A percentile compares a stretch with the other conserved stretches of the same genome.
Evolutionary conservation across 768 basidiomycete species (phyloP).

Genomic region (Hericium alpestre): DNA sequence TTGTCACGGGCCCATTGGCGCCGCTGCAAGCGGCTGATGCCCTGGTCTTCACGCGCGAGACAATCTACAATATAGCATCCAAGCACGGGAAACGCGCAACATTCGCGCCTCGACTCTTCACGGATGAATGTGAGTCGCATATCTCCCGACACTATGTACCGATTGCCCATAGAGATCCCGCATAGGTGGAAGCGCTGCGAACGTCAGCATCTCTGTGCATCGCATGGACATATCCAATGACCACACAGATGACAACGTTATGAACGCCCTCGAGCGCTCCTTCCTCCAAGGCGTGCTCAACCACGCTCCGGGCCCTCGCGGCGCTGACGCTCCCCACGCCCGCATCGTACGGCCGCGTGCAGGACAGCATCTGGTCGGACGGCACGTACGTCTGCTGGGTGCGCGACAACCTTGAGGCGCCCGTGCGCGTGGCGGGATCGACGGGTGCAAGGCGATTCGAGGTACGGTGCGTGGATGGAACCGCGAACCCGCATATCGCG

Average conservation of each 20-base stretch:
- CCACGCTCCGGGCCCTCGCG: slow-evolving; percentile 45
- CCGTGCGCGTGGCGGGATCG: slow-evolving; percentile 44
- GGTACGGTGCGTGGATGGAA: slow-evolving; percentile 50
- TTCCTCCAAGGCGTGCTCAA: slow-evolving; percentile 55
- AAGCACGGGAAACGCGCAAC: slow-evolving; percentile 60
- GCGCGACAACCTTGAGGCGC: slow-evolving; percentile 55
- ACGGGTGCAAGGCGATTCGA: slow-evolving; percentile 52
- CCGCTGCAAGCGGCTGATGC: slow-evolving; percentile 63
- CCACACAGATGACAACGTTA: slow-evolving; percentile 16
- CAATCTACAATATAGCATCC: slow-evolving; percentile 49
- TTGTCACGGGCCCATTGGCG: slow-evolving; percentile 55
- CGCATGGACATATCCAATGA: slow-evolving; percentile 15
- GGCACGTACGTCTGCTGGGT: slow-evolving; percentile 66
- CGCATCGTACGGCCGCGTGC: slow-evolving; percentile 53
- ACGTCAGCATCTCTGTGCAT: slow-evolving; percentile 59
- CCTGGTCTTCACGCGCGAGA: slow-evolving; percentile 55
- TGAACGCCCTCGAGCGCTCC: slow-evolving; percentile 36
- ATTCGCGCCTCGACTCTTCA: slow-evolving; percentile 45
- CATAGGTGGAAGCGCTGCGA: slow-evolving; percentile 44
- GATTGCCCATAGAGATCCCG: no score
- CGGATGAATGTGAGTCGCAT: slow-evolving; percentile 25
- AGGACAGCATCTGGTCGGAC: slow-evolving; percentile 59
- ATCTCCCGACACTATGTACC: background rate
- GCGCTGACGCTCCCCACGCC: slow-evolving; percentile 49
- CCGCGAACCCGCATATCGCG: slow-evolving; percentile 51